Evolutionary conservation across 768 basidiomycete genomes (phyloP).

Genomic region (Pleurotus eryngii): DNA sequence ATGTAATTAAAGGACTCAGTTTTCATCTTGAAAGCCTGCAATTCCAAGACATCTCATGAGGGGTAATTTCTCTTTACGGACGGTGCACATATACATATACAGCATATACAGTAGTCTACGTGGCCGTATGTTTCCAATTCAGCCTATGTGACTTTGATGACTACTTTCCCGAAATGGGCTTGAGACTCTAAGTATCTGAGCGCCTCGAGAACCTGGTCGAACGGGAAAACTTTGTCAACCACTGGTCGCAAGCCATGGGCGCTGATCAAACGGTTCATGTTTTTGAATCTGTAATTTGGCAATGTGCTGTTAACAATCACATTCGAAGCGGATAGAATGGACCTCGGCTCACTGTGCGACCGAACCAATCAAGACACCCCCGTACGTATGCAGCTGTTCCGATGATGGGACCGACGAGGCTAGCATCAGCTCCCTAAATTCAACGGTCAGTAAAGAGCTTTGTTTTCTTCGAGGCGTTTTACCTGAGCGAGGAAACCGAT

Average conservation of each 20-base stretch:
- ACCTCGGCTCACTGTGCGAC: constrained; percentile 45
- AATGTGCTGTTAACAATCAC: neutral
- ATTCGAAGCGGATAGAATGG: no score
- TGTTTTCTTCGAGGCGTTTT: constrained; percentile 9
- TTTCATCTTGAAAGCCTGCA: no score
- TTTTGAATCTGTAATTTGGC: constrained; percentile 37
- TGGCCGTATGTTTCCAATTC: no score
- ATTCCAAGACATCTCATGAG: no score
- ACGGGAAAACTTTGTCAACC: constrained; percentile 56
- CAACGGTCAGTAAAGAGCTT: constrained; percentile 6
- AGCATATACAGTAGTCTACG: no score
- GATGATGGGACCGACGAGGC: constrained; percentile 29
- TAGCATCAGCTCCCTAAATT: constrained; percentile 23
- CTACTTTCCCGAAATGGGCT: constrained; percentile 60
- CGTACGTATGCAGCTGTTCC: constrained; percentile 38
- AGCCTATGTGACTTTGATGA: constrained; percentile 39
- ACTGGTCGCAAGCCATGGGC: constrained; percentile 46
- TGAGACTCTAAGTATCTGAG: constrained; percentile 52
- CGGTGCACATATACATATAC: no score
- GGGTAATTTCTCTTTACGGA: no score
- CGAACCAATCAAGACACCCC: constrained; percentile 56
- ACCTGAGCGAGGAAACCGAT: constrained; percentile 52
- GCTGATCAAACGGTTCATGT: constrained; percentile 47
- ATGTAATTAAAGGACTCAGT: no score
- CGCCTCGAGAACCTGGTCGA: constrained; percentile 49